A percentile compares a stretch with the other conserved stretches of the same genome.
Evolutionary conservation across 257 asterid species (phyloP).

Genomic region (Forsythia suspensa): DNA sequence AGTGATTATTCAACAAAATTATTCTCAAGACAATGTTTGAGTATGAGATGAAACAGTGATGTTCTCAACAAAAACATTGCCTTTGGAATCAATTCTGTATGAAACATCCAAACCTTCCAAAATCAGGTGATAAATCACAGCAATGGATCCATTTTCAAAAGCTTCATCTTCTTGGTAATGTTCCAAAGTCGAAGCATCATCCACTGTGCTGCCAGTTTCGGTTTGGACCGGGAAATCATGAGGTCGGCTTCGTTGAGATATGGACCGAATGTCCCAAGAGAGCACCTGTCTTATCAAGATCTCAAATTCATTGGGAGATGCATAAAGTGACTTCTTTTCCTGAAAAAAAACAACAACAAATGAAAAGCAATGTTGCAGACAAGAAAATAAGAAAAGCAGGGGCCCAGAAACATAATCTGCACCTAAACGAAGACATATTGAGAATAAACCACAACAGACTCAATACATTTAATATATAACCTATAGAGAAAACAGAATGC

Average conservation of each 20-base stretch:
- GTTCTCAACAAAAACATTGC: conserved; percentile 66
- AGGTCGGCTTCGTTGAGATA: conserved; percentile 69
- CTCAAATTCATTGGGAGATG: conserved; percentile 62
- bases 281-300: conserved; percentile 75
- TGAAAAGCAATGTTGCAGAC: not conserved
- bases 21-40: not conserved
- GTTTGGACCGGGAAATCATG: conserved; percentile 27
- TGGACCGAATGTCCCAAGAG: conserved; percentile 85
- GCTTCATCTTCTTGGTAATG: conserved; percentile 29
- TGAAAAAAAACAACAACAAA: conserved; percentile 16
- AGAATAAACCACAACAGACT: not conserved
- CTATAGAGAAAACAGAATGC: not conserved
- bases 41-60: conserved; percentile 30
- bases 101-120: conserved; percentile 73
- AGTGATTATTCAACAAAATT: too few species aligned
- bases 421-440: not conserved
- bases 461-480: conserved; percentile 2
- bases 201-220: conserved; percentile 14
- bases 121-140: conserved; percentile 59
- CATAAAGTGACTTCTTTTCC: conserved; percentile 69
- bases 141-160: conserved; percentile 30
- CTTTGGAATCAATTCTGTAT: conserved; percentile 59
- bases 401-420: not conserved
- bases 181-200: conserved; percentile 18
- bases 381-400: not conserved